Percentiles rank a stretch among this genome's conserved stretches.
phyloP scores from a whole-genome alignment of 345 rosid genomes.

The Euphorbia tirucalli region DNA sequence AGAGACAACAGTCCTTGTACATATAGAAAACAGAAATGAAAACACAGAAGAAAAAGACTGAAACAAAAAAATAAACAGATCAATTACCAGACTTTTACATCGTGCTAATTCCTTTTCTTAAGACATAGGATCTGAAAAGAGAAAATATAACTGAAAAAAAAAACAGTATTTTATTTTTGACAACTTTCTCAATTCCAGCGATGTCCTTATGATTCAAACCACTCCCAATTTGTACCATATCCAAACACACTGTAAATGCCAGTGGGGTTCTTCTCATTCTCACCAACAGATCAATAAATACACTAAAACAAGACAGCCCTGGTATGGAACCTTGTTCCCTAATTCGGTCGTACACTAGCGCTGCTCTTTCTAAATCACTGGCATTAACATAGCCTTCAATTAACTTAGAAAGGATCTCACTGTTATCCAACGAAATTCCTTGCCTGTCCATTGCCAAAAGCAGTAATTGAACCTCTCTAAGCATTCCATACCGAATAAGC shows the following conservation, averaged over 20 bases:
- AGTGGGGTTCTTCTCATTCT: slow-evolving; percentile 39
- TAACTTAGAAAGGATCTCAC: slow-evolving; percentile 43
- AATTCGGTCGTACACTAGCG: slow-evolving; percentile 54
- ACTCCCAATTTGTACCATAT: slow-evolving; percentile 43
- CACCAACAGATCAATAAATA: slow-evolving; percentile 48
- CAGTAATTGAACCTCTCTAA: slow-evolving; percentile 56
- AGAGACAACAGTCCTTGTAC: no score
- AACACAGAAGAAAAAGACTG: no score
- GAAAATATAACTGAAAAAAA: no score
- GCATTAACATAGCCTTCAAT: slow-evolving; percentile 42
- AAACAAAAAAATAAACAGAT: no score
- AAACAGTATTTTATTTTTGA: no score
- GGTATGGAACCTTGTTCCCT: slow-evolving; percentile 42
- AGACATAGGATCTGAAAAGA: no score
- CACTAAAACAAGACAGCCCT: slow-evolving; percentile 38
- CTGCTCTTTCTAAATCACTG: slow-evolving; percentile 51
- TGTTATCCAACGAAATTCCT: slow-evolving; percentile 42
- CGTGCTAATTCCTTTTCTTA: no score
- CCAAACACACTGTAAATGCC: slow-evolving; percentile 50
- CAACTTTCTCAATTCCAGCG: slow-evolving; percentile 39
- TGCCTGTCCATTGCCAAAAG: slow-evolving; percentile 43
- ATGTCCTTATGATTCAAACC: slow-evolving; percentile 27
- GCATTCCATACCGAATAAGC: slow-evolving; percentile 53
- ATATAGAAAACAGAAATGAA: no score
- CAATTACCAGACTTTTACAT: no score